Evolutionary conservation across 192 early-diverging fungal genomes (phyloP).

Genomic region (Allomyces macrogynus): DNA sequence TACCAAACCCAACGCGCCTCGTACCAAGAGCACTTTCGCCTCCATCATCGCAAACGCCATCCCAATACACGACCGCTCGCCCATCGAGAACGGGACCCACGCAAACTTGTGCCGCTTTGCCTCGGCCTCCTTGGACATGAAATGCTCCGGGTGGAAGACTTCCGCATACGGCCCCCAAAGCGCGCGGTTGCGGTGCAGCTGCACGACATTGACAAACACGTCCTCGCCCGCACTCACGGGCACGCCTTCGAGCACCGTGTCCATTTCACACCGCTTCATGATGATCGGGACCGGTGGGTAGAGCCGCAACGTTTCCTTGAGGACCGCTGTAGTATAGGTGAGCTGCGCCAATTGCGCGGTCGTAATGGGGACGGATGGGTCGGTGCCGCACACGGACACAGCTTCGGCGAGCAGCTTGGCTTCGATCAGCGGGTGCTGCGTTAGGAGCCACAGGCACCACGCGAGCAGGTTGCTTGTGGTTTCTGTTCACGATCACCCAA

Average conservation of each 20-base stretch:
- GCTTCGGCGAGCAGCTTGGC: conserved; percentile 19
- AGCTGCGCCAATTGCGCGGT: conserved; percentile 16
- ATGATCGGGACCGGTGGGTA: conserved; percentile 22
- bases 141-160: conserved; percentile 30
- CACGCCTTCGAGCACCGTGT: conserved; percentile 18
- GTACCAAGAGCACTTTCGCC: conserved; percentile 25
- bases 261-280: conserved; percentile 13
- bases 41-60: conserved; percentile 36
- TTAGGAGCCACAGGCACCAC: conserved; percentile 25
- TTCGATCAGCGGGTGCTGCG: conserved; percentile 19
- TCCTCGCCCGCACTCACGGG: conserved; percentile 8
- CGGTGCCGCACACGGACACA: background rate
- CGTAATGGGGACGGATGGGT: conserved; percentile 3
- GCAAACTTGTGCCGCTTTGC: conserved; percentile 18
- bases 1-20: no score
- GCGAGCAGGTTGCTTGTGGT: conserved; percentile 30
- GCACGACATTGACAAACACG: conserved; percentile 8
- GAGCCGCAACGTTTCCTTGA: conserved; percentile 36
- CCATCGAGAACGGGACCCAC: conserved; percentile 30
- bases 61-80: conserved; percentile 33
- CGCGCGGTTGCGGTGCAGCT: conserved; percentile 22
- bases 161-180: conserved; percentile 18
- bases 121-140: conserved; percentile 20
- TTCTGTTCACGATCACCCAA: no score
- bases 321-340: conserved; percentile 20